These are phyloP conservation scores for Rhodosporidiobolus odoratus DNA, from an alignment of 768 basidiomycete species.

Conservation along the genomic window DNA sequence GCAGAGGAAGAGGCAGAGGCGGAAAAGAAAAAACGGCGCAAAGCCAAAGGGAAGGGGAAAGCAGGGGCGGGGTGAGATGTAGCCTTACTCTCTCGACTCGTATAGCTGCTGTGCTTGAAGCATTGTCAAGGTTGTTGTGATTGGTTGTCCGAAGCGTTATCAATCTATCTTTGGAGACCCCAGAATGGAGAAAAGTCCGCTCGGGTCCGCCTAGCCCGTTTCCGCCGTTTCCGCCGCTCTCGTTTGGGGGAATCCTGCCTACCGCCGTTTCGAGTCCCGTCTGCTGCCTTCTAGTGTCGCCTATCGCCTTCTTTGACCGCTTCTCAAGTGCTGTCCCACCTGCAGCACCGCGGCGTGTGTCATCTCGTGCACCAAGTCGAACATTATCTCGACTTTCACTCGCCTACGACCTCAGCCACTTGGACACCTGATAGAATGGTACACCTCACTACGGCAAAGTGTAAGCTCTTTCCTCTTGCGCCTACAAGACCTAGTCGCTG, in stretches of 20 bases:
- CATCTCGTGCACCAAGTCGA: background rate
- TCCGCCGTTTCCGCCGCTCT: background rate
- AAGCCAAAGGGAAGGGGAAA: constrained; percentile 16
- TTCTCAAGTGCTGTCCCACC: no score
- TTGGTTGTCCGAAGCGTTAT: no score
- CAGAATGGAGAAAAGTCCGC: no score
- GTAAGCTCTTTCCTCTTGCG: background rate
- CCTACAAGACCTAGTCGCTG: background rate
- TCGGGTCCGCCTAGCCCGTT: background rate
- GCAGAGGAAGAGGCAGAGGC: background rate
- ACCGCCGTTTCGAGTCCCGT: no score
- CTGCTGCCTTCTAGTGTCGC: no score
- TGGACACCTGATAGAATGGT: constrained; percentile 1
- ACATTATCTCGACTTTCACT: background rate
- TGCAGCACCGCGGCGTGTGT: background rate
- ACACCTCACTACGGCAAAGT: constrained; percentile 29
- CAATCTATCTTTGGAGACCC: no score
- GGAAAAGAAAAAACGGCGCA: background rate
- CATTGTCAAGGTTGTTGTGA: no score
- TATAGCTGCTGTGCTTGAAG: no score
- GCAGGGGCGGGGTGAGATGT: background rate
- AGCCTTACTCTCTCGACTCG: background rate
- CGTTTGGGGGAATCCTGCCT: background rate
- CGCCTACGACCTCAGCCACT: no score
- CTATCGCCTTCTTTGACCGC: no score